These are phyloP conservation scores for Aspergillus neoniger DNA, from an alignment of 2,329 filamentous ascomycete species.

Conservation along the genomic window DNA sequence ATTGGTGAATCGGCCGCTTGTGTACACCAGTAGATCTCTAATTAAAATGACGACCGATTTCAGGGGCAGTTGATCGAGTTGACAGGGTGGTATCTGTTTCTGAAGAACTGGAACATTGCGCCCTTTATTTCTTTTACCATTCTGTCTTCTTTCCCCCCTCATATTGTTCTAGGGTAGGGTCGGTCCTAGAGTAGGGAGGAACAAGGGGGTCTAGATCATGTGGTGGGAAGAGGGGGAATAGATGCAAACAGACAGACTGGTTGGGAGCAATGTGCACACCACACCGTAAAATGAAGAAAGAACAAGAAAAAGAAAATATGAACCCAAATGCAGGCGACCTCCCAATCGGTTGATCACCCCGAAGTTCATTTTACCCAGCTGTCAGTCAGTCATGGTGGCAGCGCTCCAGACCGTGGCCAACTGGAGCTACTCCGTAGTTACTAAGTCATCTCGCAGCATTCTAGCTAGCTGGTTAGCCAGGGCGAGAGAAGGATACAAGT, in stretches of 20 bases:
- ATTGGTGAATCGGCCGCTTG: conserved; percentile 5
- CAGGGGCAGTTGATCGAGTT: conserved; percentile 7
- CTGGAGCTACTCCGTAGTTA: neutral
- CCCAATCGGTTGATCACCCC: neutral
- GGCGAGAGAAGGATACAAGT: conserved; percentile 3
- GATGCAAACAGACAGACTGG: neutral
- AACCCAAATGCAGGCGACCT: neutral
- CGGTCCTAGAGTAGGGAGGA: neutral
- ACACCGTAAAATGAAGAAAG: no score
- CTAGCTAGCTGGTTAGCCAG: neutral
- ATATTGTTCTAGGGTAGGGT: neutral
- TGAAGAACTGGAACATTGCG: neutral
- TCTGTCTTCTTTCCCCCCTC: no score
- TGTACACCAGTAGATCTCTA: conserved; percentile 8
- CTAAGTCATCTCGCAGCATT: neutral
- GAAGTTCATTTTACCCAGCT: neutral
- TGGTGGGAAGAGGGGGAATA: neutral
- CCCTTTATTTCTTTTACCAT: neutral
- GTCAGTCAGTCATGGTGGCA: neutral
- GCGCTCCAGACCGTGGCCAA: conserved; percentile 9
- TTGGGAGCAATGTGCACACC: neutral
- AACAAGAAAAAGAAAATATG: neutral
- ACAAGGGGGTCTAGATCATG: neutral
- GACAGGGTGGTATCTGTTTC: neutral
- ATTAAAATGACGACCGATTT: conserved; percentile 6